These are phyloP conservation scores for Amniculicola lignicola DNA, from an alignment of 495 filamentous ascomycete species.

Conservation along the genomic window DNA sequence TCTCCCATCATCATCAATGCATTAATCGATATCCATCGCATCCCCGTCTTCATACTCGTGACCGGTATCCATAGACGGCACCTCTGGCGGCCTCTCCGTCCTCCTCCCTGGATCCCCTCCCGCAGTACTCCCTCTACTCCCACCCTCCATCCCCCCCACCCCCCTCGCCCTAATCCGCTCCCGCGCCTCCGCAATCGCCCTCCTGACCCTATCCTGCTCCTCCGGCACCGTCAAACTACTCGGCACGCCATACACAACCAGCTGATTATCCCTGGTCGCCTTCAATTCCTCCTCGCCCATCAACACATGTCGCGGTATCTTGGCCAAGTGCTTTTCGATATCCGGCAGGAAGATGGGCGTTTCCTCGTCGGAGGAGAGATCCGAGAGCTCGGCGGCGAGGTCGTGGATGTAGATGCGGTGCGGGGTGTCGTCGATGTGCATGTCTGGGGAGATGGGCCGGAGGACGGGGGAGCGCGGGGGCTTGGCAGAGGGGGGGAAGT, in stretches of 20 bases:
- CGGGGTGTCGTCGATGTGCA: conserved; percentile 86
- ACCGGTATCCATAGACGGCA: not conserved
- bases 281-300: conserved; percentile 43
- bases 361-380: conserved; percentile 49
- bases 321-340: conserved; percentile 72
- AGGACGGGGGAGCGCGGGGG: not conserved
- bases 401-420: conserved; percentile 87
- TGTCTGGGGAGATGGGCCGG: conserved; percentile 56
- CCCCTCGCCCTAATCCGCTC: conserved; percentile 57
- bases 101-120: conserved; percentile 24
- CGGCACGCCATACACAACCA: conserved; percentile 81
- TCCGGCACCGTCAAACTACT: conserved; percentile 68
- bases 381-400: conserved; percentile 80
- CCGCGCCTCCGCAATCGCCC: conserved; percentile 79
- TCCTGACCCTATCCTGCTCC: conserved; percentile 78
- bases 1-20: not conserved
- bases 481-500: too few species aligned
- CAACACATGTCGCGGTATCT: conserved; percentile 66
- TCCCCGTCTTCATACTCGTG: conserved; percentile 47
- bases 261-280: conserved; percentile 54
- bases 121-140: not conserved
- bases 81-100: conserved; percentile 11
- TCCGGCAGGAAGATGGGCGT: conserved; percentile 75
- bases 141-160: conserved; percentile 7
- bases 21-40: conserved; percentile 69